Conservation (phyloP, 2,329 filamentous ascomycete species). For the Verticillium klebahnii region DNA sequence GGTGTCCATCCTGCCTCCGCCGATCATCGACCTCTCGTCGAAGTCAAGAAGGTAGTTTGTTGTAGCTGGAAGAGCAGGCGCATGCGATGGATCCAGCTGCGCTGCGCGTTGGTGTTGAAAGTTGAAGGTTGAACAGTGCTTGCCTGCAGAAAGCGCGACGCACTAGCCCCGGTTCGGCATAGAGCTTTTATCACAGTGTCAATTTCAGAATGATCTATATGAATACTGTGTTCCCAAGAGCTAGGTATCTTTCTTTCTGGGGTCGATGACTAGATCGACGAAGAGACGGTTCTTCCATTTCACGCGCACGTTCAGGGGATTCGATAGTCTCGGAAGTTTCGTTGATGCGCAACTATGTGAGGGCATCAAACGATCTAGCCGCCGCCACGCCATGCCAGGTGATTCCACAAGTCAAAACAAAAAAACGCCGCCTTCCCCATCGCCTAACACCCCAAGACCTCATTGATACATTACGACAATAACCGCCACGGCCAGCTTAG, state of each 20-base stretch:
- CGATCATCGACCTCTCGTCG: conserved; percentile 10
- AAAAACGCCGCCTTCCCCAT: neutral
- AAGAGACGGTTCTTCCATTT: too few species aligned
- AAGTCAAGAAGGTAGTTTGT: neutral
- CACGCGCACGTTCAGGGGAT: too few species aligned
- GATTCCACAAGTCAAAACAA: neutral
- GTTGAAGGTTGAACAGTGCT: conserved; percentile 4
- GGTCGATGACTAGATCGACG: too few species aligned
- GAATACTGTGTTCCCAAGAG: neutral
- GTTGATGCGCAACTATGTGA: neutral
- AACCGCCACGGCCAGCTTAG: conserved; percentile 14
- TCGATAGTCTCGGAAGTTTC: too few species aligned
- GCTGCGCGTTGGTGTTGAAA: conserved; percentile 10
- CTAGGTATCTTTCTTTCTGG: too few species aligned
- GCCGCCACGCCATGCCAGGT: neutral
- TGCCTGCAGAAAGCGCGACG: conserved; percentile 3
- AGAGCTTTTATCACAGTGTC: conserved; percentile 7
- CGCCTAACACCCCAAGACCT: neutral
- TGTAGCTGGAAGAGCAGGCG: conserved; percentile 4
- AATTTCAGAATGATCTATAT: too few species aligned
- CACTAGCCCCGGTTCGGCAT: conserved; percentile 15
- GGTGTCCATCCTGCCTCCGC: conserved; percentile 68
- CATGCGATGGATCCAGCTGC: conserved; percentile 5
- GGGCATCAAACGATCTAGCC: neutral
- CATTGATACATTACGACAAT: neutral